phyloP scores from a whole-genome alignment of 352 stramenopile species.

The Pythium aquatile region DNA sequence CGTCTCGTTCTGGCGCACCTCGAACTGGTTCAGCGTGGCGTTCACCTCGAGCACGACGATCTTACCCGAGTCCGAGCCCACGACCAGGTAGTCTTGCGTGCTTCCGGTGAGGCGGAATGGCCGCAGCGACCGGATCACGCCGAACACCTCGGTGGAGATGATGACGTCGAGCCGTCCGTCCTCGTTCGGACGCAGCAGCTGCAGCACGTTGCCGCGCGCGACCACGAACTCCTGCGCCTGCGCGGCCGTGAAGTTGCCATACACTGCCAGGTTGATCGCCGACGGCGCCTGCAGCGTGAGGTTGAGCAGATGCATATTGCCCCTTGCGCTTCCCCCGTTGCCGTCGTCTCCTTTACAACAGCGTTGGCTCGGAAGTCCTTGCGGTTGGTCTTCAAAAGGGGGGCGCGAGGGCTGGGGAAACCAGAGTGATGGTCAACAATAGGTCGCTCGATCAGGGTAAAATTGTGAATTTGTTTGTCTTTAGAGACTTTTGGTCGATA shows the following conservation, averaged over 20 bases:
- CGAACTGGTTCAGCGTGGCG: constrained; percentile 62
- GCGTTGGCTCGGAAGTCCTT: constrained; percentile 1
- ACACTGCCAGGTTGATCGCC: constrained; percentile 79
- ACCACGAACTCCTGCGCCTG: constrained; percentile 96
- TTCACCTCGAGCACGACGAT: constrained; percentile 96
- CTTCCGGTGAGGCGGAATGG: constrained; percentile 87
- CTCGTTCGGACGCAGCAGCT: constrained; percentile 89
- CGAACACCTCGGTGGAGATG: constrained; percentile 88
- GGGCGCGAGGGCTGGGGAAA: constrained; percentile 14
- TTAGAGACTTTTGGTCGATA: too few relatives aligned
- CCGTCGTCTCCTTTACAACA: not conserved
- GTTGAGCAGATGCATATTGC: constrained; percentile 84
- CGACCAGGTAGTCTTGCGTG: constrained; percentile 94
- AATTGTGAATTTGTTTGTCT: not conserved
- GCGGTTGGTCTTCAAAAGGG: constrained; percentile 21
- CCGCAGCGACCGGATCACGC: constrained; percentile 90
- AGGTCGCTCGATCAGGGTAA: constrained; percentile 3
- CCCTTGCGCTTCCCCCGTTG: not conserved
- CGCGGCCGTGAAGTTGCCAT: constrained; percentile 90
- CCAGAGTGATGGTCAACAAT: constrained; percentile 23
- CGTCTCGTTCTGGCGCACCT: constrained; percentile 91
- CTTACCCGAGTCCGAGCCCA: constrained; percentile 96
- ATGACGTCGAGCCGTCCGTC: constrained; percentile 73
- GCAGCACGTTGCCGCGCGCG: constrained; percentile 90
- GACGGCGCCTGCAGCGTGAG: constrained; percentile 84